These are phyloP conservation scores for Rhizopogon salebrosus DNA, from an alignment of 768 basidiomycete genomes.

Conservation along the genomic window DNA sequence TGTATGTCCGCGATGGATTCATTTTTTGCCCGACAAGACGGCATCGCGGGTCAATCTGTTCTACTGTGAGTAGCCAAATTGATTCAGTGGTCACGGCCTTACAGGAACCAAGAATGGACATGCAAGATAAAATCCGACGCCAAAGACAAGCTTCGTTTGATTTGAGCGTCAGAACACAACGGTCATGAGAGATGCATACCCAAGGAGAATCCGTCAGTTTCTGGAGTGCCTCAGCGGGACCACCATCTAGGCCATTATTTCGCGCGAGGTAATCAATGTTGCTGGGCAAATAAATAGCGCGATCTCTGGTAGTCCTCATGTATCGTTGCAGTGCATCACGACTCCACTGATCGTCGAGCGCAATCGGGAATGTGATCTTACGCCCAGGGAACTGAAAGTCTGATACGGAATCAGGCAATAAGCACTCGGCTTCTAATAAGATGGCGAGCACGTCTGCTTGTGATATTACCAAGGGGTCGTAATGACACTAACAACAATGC, in stretches of 20 bases:
- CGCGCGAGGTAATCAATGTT: constrained; percentile 63
- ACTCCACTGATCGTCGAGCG: constrained; percentile 55
- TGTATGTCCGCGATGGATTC: constrained; percentile 67
- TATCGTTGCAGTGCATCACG: constrained; percentile 53
- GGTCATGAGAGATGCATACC: constrained; percentile 26
- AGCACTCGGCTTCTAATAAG: constrained; percentile 33
- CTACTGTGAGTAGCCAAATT: neutral
- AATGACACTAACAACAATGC: constrained; percentile 38
- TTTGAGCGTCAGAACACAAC: neutral
- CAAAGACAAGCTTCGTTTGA: constrained; percentile 46
- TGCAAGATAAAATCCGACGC: constrained; percentile 59
- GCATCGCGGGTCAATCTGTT: constrained; percentile 51
- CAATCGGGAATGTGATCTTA: constrained; percentile 55
- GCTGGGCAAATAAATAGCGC: constrained; percentile 62
- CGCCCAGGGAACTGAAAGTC: constrained; percentile 46
- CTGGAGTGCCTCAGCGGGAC: constrained; percentile 36
- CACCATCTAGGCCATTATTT: constrained; percentile 51
- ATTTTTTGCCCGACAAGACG: constrained; percentile 66
- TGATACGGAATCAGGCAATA: constrained; percentile 35
- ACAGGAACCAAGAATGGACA: constrained; percentile 62
- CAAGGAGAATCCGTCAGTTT: constrained; percentile 46
- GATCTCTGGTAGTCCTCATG: constrained; percentile 47
- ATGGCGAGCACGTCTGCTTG: constrained; percentile 39
- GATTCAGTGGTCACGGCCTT: constrained; percentile 8
- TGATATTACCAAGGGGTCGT: constrained; percentile 35